Base-by-base conservation (phyloP, 257 asterid species). In the Solanum virginianum region DNA sequence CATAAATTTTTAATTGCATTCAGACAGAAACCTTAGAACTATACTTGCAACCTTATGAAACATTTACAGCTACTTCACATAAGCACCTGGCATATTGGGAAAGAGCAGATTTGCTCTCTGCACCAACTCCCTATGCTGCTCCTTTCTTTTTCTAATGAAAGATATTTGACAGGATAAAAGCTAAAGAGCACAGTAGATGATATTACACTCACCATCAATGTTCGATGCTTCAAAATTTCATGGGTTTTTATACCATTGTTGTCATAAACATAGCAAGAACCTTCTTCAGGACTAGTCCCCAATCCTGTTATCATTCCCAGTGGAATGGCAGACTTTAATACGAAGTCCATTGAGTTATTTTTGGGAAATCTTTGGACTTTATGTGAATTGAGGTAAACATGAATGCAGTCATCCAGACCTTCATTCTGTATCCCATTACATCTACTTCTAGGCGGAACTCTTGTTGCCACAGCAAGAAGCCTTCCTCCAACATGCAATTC, bases 281-380 rank as follows among this genome's bases (percentile, higher is more conserved):
- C 98, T 93, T 96, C 99, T 47, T 96, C 98, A 13, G 98, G 88
- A 85, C 92, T 89, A 83, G 95, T 92, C 66, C 99, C 94, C 83
- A 96, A 88, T 83, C 99, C 98, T 90, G 87, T 91, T 89, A 96
- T 91, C 83, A 88, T 89, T 85, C 98, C 98, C 88, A 96, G 87
- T 32, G 86, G 95, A 90, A 88, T 80, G 88, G 90, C 70, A 84
- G 89, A 89, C 84, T 88, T 93, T 75, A 55, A 85, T 63, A 93
- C 63, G 69, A 90, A 84, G 57, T 85, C 90, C 56, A 77, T 69
- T 82, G 22, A 56, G 20, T 81, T 71, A 75, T 86, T 87, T 66
- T 84, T 84, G 18, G 86, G 81, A 69, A 70, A 69, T 39, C 69
- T 85, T 71, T 86, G 88, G 83, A 84, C 90, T 81, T 84, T 90